phyloP scores from a whole-genome alignment of 169 alveolate species.

The Eimeria necatrix region DNA sequence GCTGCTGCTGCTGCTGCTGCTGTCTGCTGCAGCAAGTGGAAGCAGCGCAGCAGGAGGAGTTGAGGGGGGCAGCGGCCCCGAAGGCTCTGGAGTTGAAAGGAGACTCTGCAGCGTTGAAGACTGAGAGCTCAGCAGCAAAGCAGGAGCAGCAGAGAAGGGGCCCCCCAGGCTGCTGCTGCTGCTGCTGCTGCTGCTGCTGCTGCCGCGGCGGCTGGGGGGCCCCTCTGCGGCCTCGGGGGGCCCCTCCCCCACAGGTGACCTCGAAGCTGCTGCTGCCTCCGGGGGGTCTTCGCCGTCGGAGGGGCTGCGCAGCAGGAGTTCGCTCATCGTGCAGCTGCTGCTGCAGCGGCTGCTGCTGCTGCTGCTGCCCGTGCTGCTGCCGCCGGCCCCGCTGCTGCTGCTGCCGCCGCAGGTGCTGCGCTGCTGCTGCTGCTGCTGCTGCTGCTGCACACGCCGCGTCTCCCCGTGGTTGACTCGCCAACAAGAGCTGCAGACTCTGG shows the following conservation, averaged over 20 bases:
- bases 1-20: constrained; percentile 50
- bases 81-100: background rate
- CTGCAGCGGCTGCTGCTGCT: background rate
- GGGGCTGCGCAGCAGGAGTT: background rate
- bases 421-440: too few species aligned
- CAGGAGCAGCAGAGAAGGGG: constrained; percentile 17
- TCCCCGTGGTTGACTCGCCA: too few species aligned
- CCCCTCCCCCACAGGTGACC: background rate
- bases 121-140: background rate
- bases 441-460: too few species aligned
- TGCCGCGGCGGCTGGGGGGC: background rate
- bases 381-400: background rate
- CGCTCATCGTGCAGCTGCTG: background rate
- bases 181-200: background rate
- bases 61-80: background rate
- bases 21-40: background rate
- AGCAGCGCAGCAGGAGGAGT: background rate
- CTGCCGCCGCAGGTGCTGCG: background rate
- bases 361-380: constrained; percentile 9
- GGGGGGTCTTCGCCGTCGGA: too few species aligned
- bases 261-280: background rate
- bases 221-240: background rate
- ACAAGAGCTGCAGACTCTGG: background rate
- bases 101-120: constrained; percentile 4
- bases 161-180: background rate